phyloP scores from a whole-genome alignment of 1,139 yeast genomes.

The Wickerhamomyces sp. region DNA sequence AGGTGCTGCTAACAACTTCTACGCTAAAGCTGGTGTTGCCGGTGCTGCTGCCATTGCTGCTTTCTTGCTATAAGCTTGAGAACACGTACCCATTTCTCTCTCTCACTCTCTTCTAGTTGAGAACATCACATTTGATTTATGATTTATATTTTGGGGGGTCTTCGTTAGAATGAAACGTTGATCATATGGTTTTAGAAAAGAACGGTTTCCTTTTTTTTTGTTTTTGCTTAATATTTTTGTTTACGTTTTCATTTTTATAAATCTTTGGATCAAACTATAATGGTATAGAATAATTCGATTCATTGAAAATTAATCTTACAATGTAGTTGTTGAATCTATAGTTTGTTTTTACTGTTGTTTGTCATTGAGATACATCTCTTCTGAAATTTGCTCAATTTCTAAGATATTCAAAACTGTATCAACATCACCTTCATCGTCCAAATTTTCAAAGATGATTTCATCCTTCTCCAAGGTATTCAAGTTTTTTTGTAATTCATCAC shows the following conservation, averaged over 20 bases:
- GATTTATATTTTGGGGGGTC: background rate
- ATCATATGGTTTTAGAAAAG: too few species aligned
- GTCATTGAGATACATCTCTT: constrained; percentile 34
- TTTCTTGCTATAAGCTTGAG: constrained; percentile 18
- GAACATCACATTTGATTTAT: too few species aligned
- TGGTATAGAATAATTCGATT: too few species aligned
- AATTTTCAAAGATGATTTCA: constrained; percentile 34
- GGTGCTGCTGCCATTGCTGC: constrained; percentile 33
- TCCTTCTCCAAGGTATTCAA: constrained; percentile 21
- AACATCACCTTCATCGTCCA: constrained; percentile 25
- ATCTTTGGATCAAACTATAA: too few species aligned
- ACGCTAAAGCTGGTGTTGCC: constrained; percentile 33
- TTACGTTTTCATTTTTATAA: too few species aligned
- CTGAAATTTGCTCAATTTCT: constrained; percentile 55
- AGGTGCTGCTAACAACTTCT: constrained; percentile 30
- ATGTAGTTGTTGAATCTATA: background rate
- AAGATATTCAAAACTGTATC: constrained; percentile 31
- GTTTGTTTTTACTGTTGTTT: background rate
- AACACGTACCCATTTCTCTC: too few species aligned
- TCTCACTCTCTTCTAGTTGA: too few species aligned
- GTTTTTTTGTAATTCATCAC: constrained; percentile 53
- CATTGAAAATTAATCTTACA: too few species aligned
- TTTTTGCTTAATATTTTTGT: too few species aligned
- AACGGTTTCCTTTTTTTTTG: too few species aligned
- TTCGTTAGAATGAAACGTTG: background rate